phyloP scores from a whole-genome alignment of 768 basidiomycete species.

The Trametes maxima region DNA sequence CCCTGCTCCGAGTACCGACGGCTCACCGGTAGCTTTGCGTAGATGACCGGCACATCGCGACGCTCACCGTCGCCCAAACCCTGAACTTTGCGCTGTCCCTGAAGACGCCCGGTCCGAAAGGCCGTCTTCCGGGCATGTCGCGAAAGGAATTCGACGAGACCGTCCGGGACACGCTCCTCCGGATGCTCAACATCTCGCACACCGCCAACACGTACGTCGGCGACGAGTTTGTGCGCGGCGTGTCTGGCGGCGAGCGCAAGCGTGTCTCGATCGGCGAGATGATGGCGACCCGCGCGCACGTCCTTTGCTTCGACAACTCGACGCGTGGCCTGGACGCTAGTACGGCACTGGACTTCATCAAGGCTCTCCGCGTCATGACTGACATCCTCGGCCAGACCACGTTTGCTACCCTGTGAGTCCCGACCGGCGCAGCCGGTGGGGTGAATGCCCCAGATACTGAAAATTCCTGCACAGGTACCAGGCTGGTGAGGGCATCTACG shows the following conservation, averaged over 20 bases:
- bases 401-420: constrained; percentile 69
- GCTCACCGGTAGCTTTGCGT: constrained; percentile 27
- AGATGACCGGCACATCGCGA: constrained; percentile 85
- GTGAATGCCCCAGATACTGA: not conserved
- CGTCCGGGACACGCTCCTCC: constrained; percentile 64
- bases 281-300: constrained; percentile 78
- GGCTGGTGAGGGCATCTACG: constrained; percentile 78
- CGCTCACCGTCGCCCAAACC: constrained; percentile 79
- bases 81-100: constrained; percentile 73
- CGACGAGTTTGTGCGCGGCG: constrained; percentile 82
- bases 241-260: constrained; percentile 82
- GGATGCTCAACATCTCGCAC: constrained; percentile 84
- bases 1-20: too few species aligned
- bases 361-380: constrained; percentile 78
- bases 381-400: constrained; percentile 84
- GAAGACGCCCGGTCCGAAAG: constrained; percentile 74
- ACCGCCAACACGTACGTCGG: constrained; percentile 80
- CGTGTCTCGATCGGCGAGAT: constrained; percentile 84
- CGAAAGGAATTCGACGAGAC: constrained; percentile 57
- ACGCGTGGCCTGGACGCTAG: constrained; percentile 84
- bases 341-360: constrained; percentile 85
- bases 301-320: constrained; percentile 85
- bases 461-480: constrained; percentile 38
- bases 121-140: constrained; percentile 66
- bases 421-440: not conserved